Conservation (phyloP, 2,329 filamentous ascomycete genomes). For the Penicillium rolfsii region DNA sequence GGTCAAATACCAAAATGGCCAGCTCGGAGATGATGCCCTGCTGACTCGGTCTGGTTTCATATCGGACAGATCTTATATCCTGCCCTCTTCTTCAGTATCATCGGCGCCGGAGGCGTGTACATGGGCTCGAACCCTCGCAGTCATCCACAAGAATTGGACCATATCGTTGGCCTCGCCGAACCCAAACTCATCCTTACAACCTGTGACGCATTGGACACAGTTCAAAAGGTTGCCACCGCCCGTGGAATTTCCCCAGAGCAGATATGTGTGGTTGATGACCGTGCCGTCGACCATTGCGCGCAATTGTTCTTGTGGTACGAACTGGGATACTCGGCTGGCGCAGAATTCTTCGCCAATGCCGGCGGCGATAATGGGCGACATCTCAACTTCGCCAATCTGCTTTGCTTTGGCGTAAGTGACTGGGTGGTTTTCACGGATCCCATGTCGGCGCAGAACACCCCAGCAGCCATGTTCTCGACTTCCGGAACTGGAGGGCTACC, state of each 20-base stretch:
- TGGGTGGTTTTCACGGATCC: conserved; percentile 53
- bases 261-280: conserved; percentile 44
- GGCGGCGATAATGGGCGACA: conserved; percentile 18
- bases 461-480: conserved; percentile 57
- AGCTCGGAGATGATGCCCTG: conserved; percentile 3
- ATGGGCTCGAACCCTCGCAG: conserved; percentile 57
- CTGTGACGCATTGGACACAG: conserved; percentile 41
- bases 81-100: conserved; percentile 43
- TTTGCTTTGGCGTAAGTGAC: conserved; percentile 51
- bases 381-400: conserved; percentile 42
- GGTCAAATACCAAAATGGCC: neutral
- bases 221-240: conserved; percentile 38
- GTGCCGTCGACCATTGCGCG: conserved; percentile 34
- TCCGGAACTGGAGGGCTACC: conserved; percentile 64
- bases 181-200: conserved; percentile 53
- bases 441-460: conserved; percentile 50
- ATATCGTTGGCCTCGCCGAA: conserved; percentile 50
- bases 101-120: conserved; percentile 54
- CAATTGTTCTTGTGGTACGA: conserved; percentile 35
- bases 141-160: conserved; percentile 51
- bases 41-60: conserved; percentile 20
- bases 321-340: conserved; percentile 25
- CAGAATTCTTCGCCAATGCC: conserved; percentile 14
- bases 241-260: conserved; percentile 37
- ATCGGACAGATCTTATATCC: conserved; percentile 43